A percentile compares a stretch with the other conserved stretches of the same genome.
These are phyloP conservation scores for Aspergillus carlsbadensis DNA, from an alignment of 495 filamentous ascomycete genomes.

Conservation along the genomic window DNA sequence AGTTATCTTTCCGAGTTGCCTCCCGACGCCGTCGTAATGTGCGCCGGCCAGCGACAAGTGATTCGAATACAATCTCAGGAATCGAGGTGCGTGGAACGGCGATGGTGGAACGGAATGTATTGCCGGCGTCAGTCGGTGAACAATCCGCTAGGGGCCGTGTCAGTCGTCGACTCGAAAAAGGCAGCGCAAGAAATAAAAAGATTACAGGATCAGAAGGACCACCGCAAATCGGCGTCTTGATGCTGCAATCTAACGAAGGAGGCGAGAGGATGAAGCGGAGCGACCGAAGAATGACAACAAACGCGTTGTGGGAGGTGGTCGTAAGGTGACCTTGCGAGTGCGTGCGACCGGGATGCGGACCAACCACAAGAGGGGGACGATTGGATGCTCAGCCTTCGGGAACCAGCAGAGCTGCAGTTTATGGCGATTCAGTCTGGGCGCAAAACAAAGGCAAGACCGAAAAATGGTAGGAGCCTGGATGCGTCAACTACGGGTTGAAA, in stretches of 20 bases:
- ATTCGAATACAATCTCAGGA: constrained; percentile 13
- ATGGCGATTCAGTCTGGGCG: constrained; percentile 10
- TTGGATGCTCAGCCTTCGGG: constrained; percentile 6
- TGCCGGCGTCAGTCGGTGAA: constrained; percentile 12
- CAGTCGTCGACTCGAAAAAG: constrained; percentile 7
- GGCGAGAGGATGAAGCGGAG: constrained; percentile 3
- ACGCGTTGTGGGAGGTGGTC: constrained; percentile 24
- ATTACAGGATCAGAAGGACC: neutral
- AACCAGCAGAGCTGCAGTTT: constrained; percentile 8
- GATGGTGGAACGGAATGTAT: neutral
- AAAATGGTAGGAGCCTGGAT: constrained; percentile 1
- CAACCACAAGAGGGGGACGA: constrained; percentile 15
- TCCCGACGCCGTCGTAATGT: constrained; percentile 8
- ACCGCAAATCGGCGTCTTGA: neutral
- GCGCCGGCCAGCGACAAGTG: constrained; percentile 40
- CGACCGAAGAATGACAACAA: constrained; percentile 19
- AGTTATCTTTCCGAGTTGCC: neutral
- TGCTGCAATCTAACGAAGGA: neutral
- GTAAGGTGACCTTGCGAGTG: constrained; percentile 13
- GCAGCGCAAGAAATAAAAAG: constrained; percentile 1
- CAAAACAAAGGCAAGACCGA: constrained; percentile 13
- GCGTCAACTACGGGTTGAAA: neutral
- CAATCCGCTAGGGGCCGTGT: constrained; percentile 7
- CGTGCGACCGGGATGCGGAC: constrained; percentile 22
- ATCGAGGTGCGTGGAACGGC: constrained; percentile 10